These are phyloP conservation scores for Penicillium paxilli DNA, from an alignment of 495 filamentous ascomycete genomes.

Conservation along the genomic window DNA sequence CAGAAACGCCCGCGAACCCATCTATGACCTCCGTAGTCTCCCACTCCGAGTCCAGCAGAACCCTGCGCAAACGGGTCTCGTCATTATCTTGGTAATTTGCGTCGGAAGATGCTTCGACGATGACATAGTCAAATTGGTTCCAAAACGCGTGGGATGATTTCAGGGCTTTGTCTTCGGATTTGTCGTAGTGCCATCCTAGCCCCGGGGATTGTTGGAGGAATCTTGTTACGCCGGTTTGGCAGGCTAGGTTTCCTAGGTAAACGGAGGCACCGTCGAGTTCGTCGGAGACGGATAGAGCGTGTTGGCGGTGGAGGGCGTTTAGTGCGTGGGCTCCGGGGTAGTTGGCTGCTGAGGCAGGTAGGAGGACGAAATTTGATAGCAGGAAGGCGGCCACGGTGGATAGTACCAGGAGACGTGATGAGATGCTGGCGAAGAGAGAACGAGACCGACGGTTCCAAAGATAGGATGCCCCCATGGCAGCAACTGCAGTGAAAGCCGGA, in stretches of 20 bases:
- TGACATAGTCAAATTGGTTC: conserved; percentile 76
- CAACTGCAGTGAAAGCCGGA: conserved; percentile 75
- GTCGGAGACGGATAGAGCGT: conserved; percentile 2
- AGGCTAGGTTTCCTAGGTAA: conserved; percentile 83
- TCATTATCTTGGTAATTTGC: conserved; percentile 13
- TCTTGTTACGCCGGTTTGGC: conserved; percentile 91
- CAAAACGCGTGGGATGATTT: conserved; percentile 71
- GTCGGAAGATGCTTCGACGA: conserved; percentile 63
- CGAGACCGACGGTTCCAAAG: conserved; percentile 71
- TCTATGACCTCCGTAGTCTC: conserved; percentile 65
- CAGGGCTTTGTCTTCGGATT: conserved; percentile 46
- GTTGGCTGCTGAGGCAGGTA: conserved; percentile 71
- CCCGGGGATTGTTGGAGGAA: conserved; percentile 59
- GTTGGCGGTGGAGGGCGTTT: conserved; percentile 45
- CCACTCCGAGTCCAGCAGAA: conserved; percentile 53
- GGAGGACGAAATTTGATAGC: conserved; percentile 62
- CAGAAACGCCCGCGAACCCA: conserved; percentile 68
- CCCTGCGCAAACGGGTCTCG: conserved; percentile 12
- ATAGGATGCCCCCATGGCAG: conserved; percentile 71
- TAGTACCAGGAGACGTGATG: conserved; percentile 57
- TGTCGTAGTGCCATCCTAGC: conserved; percentile 54
- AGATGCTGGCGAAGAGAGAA: conserved; percentile 30
- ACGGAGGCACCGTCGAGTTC: conserved; percentile 42
- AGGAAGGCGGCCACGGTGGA: conserved; percentile 61
- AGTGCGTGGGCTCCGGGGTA: conserved; percentile 86